Evolutionary conservation across 2,329 filamentous ascomycete species (phyloP), one percentile per base, ranked within the genome.

Genomic region (Nemania sp.): DNA sequence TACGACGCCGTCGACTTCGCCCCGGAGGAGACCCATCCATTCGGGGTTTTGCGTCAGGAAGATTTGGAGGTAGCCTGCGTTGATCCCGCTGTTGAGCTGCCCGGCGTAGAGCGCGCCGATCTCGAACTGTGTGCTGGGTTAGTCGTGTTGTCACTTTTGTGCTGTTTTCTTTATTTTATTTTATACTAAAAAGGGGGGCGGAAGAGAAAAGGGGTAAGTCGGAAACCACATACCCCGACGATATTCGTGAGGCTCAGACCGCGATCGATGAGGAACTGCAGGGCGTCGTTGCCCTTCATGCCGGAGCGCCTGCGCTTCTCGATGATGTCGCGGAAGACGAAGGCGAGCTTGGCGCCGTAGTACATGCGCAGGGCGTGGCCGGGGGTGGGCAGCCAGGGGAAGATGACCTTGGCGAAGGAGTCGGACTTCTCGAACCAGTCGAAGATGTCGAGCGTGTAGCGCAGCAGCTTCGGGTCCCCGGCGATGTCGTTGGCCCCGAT

Each of bases 81-180:
- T 83, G 64, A 81, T 75, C 33, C 80, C 80, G 20, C 71, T 79
- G 66, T 84, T 84, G n/a, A 83, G 59, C 28, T 80, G 70, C n/a
- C 80, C 81, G 1, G 81, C 80, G 62, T 81, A 82, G 3, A 85
- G 67, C 0, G 78, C 70, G 11, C 76, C 75, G n/a, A 83, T 68
- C 28, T 81, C 71, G 65, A 83, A 81, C 70, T 77, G n/a, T n/a
- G n/a, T n/a, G n/a, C n/a, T n/a, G n/a, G n/a, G n/a, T n/a, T n/a
- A n/a, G n/a, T n/a, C 36, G 37, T 53, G 11, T 12, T 22, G 14
- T 23, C 12, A n/a, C 44, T 12, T 14, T 12, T 4, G 14, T 22
- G n/a, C 5, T 24, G 15, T 30, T 31, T n/a, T n/a, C n/a, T n/a
- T n/a, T n/a, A n/a, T n/a, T n/a, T n/a, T n/a, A n/a, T n/a, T n/a